These are phyloP conservation scores for Huiozyma naganishii DNA, from an alignment of 805 yeast genomes.

Conservation along the genomic window DNA sequence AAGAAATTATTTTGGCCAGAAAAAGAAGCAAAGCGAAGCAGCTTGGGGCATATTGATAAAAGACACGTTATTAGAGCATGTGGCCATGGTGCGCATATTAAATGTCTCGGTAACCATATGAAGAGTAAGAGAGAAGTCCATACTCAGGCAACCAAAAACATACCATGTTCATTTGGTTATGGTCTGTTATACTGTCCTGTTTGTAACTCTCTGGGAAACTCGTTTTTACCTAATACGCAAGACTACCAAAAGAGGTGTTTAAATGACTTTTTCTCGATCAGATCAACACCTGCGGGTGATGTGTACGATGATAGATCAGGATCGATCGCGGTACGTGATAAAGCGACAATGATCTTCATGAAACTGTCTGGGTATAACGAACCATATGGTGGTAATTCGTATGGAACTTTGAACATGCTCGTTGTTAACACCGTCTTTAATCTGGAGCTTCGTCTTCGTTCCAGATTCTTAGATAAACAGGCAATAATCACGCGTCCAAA, in stretches of 20 bases:
- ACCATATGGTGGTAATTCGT: conserved; percentile 3
- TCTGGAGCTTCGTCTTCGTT: conserved; percentile 51
- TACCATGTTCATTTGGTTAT: conserved; percentile 61
- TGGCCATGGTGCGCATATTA: conserved; percentile 88
- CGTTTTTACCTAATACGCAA: conserved; percentile 56
- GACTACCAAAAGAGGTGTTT: conserved; percentile 4
- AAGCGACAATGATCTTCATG: conserved; percentile 14
- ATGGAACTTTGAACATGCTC: conserved; percentile 22
- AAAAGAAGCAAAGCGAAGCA: conserved; percentile 3
- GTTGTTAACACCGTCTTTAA: conserved; percentile 51
- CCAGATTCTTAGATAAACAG: neutral
- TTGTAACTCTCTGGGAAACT: conserved; percentile 77
- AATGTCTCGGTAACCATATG: conserved; percentile 60
- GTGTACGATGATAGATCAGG: neutral
- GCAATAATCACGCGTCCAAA: neutral
- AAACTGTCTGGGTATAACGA: conserved; percentile 4
- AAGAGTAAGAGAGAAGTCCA: conserved; percentile 44
- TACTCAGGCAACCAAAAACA: conserved; percentile 69
- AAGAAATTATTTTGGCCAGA: neutral
- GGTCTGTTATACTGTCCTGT: conserved; percentile 81
- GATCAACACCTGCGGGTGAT: neutral
- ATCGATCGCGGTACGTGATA: conserved; percentile 1
- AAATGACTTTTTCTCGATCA: conserved; percentile 5
- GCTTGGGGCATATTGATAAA: neutral
- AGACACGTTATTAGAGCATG: conserved; percentile 41